Evolutionary conservation across 2,329 filamentous ascomycete species (phyloP), one percentile per base, ranked within the genome.

Genomic region (Dissoconium aciculare): DNA sequence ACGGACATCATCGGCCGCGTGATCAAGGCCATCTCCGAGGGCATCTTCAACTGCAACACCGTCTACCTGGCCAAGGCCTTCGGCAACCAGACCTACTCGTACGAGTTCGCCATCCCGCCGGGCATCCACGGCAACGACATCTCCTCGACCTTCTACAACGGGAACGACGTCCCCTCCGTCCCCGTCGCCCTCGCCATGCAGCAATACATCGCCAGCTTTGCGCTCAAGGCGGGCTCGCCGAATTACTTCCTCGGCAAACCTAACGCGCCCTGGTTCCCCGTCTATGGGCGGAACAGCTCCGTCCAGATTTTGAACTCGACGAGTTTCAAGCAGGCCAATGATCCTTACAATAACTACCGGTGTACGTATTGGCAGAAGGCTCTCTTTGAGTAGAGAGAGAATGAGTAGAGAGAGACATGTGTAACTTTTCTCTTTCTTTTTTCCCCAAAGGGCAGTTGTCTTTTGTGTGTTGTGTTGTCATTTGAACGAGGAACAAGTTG

Each of bases 121-220:
- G 66, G 57, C 5, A 52, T 67, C 19, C 69, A 74, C 43, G 66
- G 60, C 11, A 47, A 58, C 30, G 69, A 73, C 39, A 40, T 68
- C 3, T 36, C 56, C 0, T 71, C 67, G 40, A 67, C 64, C 1
- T 71, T 63, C 50, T 72, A 60, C 51, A 59, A 62, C 25, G 44
- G 43, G 2, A 41, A 38, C 5, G 32, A 34, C 11, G 33, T 34
- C 40, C 15, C 16, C 17, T 8, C 31, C 14, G 28, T 28, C 10
- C 11, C 30, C 11, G 15, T 61, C 6, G 62, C 60, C 1, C 37
- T 58, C 21, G 56, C 57, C 15, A 40, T 64, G 43, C 61, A 64
- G 41, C 50, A 62, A 11, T 63, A 59, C 39, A 59, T 63, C 31
- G 56, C 56, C 4, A 52, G 48, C 28, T 64, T 63, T 36, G 57